Evolutionary conservation across 257 asterid genomes (phyloP), one percentile per base, ranked within the genome.

Genomic region (Scutellaria barbata): DNA sequence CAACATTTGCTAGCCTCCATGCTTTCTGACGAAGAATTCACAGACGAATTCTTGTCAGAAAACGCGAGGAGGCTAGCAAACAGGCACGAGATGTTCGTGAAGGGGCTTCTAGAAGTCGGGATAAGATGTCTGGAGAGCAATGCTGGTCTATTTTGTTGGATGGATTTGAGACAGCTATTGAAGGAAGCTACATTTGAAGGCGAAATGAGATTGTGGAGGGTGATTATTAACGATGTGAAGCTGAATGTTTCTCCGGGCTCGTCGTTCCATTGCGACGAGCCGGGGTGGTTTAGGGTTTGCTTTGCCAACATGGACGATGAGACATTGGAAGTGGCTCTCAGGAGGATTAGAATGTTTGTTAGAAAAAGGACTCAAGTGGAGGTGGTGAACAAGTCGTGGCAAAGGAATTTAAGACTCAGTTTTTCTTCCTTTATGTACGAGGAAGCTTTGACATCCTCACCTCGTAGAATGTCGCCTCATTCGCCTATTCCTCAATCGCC

Each of bases 201-300:
- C 0, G 98, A 92, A 68, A 79, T 81, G 84, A 76, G 10, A 10
- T 72, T 88, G 10, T 92, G 98, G 98, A 73, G 74, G 11, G 45
- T 65, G 68, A 87, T 92, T 0, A 62, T 92, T 1, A 54, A 81
- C 0, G 84, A 85, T 0, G 95, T 88, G 30, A 90, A 87, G 84
- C 81, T 92, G 0, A 92, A 92, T 4, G 87, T 92, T 0, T 92
- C 98, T 0, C 98, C 98, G 0, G 98, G 98, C 0, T 62, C 80
- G 4, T 90, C 97, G 0, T 92, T 88, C 22, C 86, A 86, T 8
- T 88, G 97, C 78, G 17, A 43, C 18, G 98, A 92, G 20, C 95
- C 98, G 0, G 98, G 97, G 3, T 92, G 96, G 96, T 92, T 88
- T 25, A 78, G 98, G 59, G 95, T 85, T 74, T 92, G 98, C 58